A percentile compares a stretch with the other conserved stretches of the same genome.
These are phyloP conservation scores for Ophiocordyceps polyrhachis-furcata DNA, from an alignment of 2,329 filamentous ascomycete species.

Conservation along the genomic window DNA sequence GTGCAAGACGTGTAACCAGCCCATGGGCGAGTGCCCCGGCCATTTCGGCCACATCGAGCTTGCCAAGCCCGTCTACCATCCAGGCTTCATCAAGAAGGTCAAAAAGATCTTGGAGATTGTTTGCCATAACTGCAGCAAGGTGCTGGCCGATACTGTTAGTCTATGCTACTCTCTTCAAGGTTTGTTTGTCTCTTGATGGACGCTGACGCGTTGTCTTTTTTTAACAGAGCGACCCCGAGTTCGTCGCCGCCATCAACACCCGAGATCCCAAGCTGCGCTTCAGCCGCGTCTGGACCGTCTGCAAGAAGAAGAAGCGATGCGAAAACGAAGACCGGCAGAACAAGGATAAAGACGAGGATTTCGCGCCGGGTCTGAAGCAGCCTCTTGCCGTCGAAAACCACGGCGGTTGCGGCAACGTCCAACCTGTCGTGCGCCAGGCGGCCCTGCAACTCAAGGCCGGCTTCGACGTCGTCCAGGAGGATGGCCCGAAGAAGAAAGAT, in stretches of 20 bases:
- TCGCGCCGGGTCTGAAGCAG: slow-evolving; percentile 36
- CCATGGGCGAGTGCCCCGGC: slow-evolving; percentile 88
- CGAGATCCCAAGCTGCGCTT: slow-evolving; percentile 92
- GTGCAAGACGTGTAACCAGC: slow-evolving; percentile 91
- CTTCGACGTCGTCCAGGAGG: slow-evolving; percentile 47
- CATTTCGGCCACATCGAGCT: slow-evolving; percentile 99
- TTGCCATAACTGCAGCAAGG: slow-evolving; percentile 97
- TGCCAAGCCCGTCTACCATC: slow-evolving; percentile 85
- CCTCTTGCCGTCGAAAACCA: slow-evolving; percentile 38
- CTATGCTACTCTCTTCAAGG: slow-evolving; percentile 33
- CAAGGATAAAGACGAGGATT: slow-evolving; percentile 50
- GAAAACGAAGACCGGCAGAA: slow-evolving; percentile 58
- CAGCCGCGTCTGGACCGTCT: slow-evolving; percentile 77
- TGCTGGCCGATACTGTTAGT: slow-evolving; percentile 97
- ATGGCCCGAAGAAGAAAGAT: slow-evolving; percentile 54
- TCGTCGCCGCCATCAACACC: slow-evolving; percentile 60
- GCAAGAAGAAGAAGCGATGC: slow-evolving; percentile 74
- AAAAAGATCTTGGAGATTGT: slow-evolving; percentile 98
- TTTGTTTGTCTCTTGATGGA: slow-evolving; percentile 28
- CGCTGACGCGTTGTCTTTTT: slow-evolving; percentile 37
- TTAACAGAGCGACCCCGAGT: slow-evolving; percentile 64
- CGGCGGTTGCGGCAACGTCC: slow-evolving; percentile 81
- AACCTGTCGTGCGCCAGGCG: slow-evolving; percentile 75
- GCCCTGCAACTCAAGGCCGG: slow-evolving; percentile 66
- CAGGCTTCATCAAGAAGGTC: slow-evolving; percentile 94